phyloP scores from a whole-genome alignment of 495 filamentous ascomycete genomes.

The Lophiostoma macrostomum region DNA sequence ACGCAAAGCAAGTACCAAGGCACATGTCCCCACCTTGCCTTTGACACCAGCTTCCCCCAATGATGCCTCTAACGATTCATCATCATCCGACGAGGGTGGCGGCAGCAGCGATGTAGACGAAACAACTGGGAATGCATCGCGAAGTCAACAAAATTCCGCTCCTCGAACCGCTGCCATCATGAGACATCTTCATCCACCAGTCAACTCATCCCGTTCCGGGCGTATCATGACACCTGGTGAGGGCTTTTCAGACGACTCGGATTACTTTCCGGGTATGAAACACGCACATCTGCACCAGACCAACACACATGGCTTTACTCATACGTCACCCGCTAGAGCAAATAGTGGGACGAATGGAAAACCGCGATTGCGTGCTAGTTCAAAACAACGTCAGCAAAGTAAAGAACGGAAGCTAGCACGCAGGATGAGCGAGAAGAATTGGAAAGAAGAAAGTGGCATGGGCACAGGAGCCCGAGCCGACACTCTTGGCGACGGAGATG shows the following conservation, averaged over 20 bases:
- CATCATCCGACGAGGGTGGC: constrained; percentile 5
- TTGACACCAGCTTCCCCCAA: constrained; percentile 24
- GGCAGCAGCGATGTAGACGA: constrained; percentile 19
- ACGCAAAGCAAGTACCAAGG: constrained; percentile 18
- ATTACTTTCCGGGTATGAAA: constrained; percentile 31
- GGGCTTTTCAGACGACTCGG: constrained; percentile 38
- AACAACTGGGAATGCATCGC: constrained; percentile 4
- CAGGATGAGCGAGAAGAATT: constrained; percentile 36
- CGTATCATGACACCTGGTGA: constrained; percentile 35
- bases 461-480: constrained; percentile 40
- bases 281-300: constrained; percentile 7
- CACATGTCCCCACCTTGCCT: constrained; percentile 6
- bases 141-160: constrained; percentile 13
- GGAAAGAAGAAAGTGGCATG: constrained; percentile 43
- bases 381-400: constrained; percentile 20
- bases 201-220: constrained; percentile 24
- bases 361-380: constrained; percentile 13
- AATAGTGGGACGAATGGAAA: constrained; percentile 1
- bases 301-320: constrained; percentile 4
- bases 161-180: constrained; percentile 21
- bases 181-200: constrained; percentile 16
- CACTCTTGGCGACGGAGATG: constrained; percentile 41
- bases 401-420: constrained; percentile 25
- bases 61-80: constrained; percentile 26
- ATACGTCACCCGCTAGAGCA: constrained; percentile 3